Conservation (phyloP, 495 filamentous ascomycete genomes). For the Aspergillus diversus region DNA sequence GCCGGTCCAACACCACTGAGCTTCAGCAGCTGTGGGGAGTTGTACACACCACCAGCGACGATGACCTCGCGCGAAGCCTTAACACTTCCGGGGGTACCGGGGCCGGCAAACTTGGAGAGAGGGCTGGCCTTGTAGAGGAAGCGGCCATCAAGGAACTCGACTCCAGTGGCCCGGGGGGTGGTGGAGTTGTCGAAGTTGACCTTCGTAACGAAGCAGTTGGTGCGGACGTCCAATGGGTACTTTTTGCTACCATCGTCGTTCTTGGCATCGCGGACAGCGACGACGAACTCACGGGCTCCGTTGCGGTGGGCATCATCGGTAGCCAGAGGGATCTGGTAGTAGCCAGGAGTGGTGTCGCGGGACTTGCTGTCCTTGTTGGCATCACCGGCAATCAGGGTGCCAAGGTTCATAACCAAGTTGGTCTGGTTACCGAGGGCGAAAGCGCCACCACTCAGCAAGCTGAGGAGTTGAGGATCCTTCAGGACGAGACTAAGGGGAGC, state of each 20-base stretch:
- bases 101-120: slow-evolving; percentile 23
- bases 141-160: slow-evolving; percentile 63
- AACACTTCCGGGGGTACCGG: slow-evolving; percentile 49
- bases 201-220: slow-evolving; percentile 64
- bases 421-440: slow-evolving; percentile 51
- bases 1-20: slow-evolving; percentile 65
- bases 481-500: slow-evolving; percentile 52
- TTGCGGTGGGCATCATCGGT: slow-evolving; percentile 52
- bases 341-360: slow-evolving; percentile 45
- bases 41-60: slow-evolving; percentile 62
- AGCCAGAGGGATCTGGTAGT: slow-evolving; percentile 58
- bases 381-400: slow-evolving; percentile 52
- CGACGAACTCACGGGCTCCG: slow-evolving; percentile 57
- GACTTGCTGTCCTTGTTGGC: slow-evolving; percentile 49
- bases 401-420: slow-evolving; percentile 42
- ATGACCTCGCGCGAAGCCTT: slow-evolving; percentile 64
- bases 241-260: slow-evolving; percentile 57
- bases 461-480: slow-evolving; percentile 55
- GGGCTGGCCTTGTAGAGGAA: slow-evolving; percentile 64
- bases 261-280: slow-evolving; percentile 52
- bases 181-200: slow-evolving; percentile 55
- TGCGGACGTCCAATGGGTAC: slow-evolving; percentile 60
- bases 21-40: slow-evolving; percentile 68
- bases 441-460: slow-evolving; percentile 52
- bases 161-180: slow-evolving; percentile 58